Conservation (phyloP, 192 early-diverging fungal genomes). For the Coemansia sp. region DNA sequence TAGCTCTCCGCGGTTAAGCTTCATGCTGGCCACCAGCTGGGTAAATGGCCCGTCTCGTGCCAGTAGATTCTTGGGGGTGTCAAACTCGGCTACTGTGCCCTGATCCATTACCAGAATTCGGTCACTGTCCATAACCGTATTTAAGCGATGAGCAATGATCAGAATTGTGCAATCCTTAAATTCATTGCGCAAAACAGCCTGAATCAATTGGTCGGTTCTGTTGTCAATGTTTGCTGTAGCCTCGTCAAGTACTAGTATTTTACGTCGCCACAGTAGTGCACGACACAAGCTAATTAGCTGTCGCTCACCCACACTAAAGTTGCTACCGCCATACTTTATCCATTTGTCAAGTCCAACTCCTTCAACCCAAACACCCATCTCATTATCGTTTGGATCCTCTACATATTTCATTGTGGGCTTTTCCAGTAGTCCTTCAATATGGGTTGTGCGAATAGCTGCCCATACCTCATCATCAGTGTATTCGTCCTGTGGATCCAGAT, state of each 20-base stretch:
- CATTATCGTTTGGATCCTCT: constrained; percentile 7
- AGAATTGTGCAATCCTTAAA: constrained; percentile 49
- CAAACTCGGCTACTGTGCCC: constrained; percentile 35
- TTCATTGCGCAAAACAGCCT: constrained; percentile 56
- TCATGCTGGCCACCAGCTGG: constrained; percentile 13
- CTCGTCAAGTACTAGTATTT: constrained; percentile 77
- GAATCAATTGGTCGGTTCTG: constrained; percentile 62
- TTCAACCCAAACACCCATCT: constrained; percentile 9
- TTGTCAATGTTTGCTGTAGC: constrained; percentile 61
- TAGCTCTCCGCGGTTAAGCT: background rate
- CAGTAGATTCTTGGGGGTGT: constrained; percentile 15
- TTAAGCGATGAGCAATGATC: constrained; percentile 69
- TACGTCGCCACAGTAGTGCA: constrained; percentile 63
- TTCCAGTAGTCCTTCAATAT: constrained; percentile 42
- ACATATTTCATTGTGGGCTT: constrained; percentile 13
- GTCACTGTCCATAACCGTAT: constrained; percentile 63
- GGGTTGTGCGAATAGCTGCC: constrained; percentile 56
- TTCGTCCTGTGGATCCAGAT: constrained; percentile 64
- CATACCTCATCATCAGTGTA: constrained; percentile 66
- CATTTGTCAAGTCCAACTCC: constrained; percentile 21
- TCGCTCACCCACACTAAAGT: constrained; percentile 72
- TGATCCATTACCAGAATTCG: constrained; percentile 59
- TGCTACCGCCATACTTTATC: constrained; percentile 55
- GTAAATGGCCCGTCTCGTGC: constrained; percentile 11
- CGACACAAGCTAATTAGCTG: constrained; percentile 61